Evolutionary conservation across 441 rosid genomes (phyloP).

Genomic region (Populus tomentosa): DNA sequence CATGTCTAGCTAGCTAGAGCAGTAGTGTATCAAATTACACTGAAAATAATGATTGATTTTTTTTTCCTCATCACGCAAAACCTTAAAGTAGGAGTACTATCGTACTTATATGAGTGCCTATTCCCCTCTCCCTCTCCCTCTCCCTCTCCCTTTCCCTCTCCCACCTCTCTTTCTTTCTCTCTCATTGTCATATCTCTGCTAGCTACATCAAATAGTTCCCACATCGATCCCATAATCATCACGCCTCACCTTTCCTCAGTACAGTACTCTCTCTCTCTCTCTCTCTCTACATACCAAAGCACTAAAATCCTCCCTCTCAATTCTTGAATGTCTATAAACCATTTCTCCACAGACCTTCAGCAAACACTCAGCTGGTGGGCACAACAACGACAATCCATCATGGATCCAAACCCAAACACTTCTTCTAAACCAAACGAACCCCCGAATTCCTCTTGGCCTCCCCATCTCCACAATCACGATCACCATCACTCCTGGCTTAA

Average conservation of each 20-base stretch:
- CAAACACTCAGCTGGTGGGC: constrained; percentile 41
- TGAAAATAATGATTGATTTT: neutral
- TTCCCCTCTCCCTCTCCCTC: neutral
- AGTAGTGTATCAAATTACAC: neutral
- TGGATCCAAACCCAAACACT: constrained; percentile 28
- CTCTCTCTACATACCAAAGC: neutral
- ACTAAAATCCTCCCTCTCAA: neutral
- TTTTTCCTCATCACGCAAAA: constrained; percentile 51
- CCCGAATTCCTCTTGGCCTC: constrained; percentile 15
- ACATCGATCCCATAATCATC: constrained; percentile 44
- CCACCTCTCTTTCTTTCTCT: constrained; percentile 8
- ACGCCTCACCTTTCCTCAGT: constrained; percentile 13
- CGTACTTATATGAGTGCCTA: constrained; percentile 25
- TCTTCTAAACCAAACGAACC: constrained; percentile 19
- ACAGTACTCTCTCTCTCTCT: neutral
- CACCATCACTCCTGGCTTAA: constrained; percentile 13
- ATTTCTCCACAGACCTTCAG: constrained; percentile 45
- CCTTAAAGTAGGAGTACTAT: constrained; percentile 41
- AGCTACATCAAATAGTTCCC: constrained; percentile 40
- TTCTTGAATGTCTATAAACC: constrained; percentile 55
- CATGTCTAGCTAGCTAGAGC: neutral
- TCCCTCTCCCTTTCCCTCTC: too few relatives aligned
- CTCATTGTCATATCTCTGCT: constrained; percentile 23
- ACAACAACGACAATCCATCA: constrained; percentile 26
- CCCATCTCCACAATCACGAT: constrained; percentile 21